Percentiles rank a stretch among this genome's conserved stretches.
These are phyloP conservation scores for Circinella umbellata DNA, from an alignment of 371 early-diverging fungal species.

Conservation along the genomic window DNA sequence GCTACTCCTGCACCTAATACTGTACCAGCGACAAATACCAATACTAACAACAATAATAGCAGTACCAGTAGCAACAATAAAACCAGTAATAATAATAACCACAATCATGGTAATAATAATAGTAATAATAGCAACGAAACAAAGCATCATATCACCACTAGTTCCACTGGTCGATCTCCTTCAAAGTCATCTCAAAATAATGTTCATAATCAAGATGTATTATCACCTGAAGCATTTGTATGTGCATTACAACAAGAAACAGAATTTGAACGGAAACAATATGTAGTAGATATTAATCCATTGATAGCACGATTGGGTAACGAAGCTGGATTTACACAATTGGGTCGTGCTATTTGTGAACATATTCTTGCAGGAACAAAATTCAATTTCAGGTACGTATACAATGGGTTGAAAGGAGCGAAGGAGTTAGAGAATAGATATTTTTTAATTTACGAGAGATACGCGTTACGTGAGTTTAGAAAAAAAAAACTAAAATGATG, in stretches of 20 bases:
- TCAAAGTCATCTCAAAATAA: not conserved
- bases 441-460: not conserved
- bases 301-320: conserved; percentile 33
- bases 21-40: not conserved
- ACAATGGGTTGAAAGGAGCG: not conserved
- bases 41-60: not conserved
- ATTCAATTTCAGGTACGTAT: conserved; percentile 50
- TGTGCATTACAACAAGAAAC: conserved; percentile 36
- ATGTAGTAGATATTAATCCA: conserved; percentile 39
- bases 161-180: not conserved
- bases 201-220: not conserved
- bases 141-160: not conserved
- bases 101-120: too few species aligned
- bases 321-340: conserved; percentile 42
- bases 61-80: not conserved
- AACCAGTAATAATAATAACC: not conserved
- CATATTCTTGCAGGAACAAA: conserved; percentile 46
- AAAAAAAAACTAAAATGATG: too few species aligned
- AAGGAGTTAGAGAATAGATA: not conserved
- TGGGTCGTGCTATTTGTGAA: conserved; percentile 51
- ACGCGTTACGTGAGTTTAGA: not conserved
- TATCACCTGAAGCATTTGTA: conserved; percentile 39
- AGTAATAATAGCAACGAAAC: too few species aligned
- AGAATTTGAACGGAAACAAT: conserved; percentile 46
- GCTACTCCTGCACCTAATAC: not conserved